These are phyloP conservation scores for Epichloe hybrida DNA, from an alignment of 2,329 filamentous ascomycete species.

Conservation along the genomic window DNA sequence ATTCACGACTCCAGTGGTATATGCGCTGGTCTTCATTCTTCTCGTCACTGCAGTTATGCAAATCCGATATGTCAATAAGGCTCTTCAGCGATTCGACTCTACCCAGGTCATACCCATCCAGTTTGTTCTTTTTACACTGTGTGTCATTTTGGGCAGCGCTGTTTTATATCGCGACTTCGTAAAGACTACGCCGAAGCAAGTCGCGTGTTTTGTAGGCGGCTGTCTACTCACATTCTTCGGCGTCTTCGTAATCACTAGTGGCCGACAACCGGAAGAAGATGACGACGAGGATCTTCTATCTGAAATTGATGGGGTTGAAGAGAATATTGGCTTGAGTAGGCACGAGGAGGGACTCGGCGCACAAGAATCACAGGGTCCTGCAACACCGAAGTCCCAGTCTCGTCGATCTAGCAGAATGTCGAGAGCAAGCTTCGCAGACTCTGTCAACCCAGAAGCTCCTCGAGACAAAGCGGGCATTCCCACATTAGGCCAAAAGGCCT, in stretches of 20 bases:
- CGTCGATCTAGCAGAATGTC: conserved; percentile 36
- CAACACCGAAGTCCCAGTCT: conserved; percentile 21
- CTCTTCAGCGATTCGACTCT: conserved; percentile 83
- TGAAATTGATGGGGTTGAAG: conserved; percentile 46
- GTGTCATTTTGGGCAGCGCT: conserved; percentile 87
- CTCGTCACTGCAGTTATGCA: conserved; percentile 85
- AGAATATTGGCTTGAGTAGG: conserved; percentile 45
- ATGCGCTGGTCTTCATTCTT: conserved; percentile 67
- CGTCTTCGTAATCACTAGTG: conserved; percentile 93
- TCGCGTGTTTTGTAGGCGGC: conserved; percentile 75
- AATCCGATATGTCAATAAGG: conserved; percentile 86
- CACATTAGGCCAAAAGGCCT: conserved; percentile 20
- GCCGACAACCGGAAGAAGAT: conserved; percentile 45
- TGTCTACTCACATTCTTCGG: conserved; percentile 89
- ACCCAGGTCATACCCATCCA: conserved; percentile 97
- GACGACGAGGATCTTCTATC: conserved; percentile 40
- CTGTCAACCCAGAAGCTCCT: conserved; percentile 23
- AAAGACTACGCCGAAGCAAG: conserved; percentile 58
- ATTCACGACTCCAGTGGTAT: conserved; percentile 85
- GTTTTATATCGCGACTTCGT: conserved; percentile 93
- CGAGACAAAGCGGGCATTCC: conserved; percentile 23
- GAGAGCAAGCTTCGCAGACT: conserved; percentile 29
- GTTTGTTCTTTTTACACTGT: conserved; percentile 92
- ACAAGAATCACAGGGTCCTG: conserved; percentile 9
- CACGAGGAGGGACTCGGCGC: conserved; percentile 26